These are phyloP conservation scores for Hippophae rhamnoides DNA, from an alignment of 306 rosid species.

Conservation along the genomic window DNA sequence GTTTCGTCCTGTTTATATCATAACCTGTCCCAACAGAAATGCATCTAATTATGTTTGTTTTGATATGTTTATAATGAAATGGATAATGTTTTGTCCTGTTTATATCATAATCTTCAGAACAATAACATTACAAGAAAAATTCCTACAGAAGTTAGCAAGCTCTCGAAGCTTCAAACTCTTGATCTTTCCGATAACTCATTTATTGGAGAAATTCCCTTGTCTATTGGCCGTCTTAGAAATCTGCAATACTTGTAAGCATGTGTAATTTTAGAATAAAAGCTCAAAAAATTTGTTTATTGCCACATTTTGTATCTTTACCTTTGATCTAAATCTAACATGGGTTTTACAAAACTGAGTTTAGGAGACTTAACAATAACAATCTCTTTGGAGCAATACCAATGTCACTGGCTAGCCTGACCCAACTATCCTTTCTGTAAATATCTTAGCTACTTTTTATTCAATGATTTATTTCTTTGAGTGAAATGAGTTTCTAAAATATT, in stretches of 20 bases:
- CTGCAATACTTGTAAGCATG: slow-evolving; percentile 77
- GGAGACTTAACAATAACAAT: too few relatives aligned
- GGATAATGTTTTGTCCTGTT: too few relatives aligned
- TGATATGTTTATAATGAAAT: too few relatives aligned
- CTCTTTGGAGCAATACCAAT: slow-evolving; percentile 62
- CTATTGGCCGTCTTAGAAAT: slow-evolving; percentile 58
- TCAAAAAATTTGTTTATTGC: background rate
- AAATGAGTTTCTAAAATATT: slow-evolving; percentile 18
- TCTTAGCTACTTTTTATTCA: slow-evolving; percentile 19
- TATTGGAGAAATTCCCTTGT: slow-evolving; percentile 56
- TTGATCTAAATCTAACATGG: too few relatives aligned
- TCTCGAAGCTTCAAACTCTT: slow-evolving; percentile 78
- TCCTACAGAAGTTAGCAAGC: slow-evolving; percentile 66
- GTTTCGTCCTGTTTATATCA: too few relatives aligned
- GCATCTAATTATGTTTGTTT: too few relatives aligned
- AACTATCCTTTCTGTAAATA: slow-evolving; percentile 78
- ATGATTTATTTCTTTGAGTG: slow-evolving; percentile 4
- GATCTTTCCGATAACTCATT: slow-evolving; percentile 78
- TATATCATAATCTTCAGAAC: slow-evolving; percentile 40
- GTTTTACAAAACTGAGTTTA: too few relatives aligned
- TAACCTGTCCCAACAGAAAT: too few relatives aligned
- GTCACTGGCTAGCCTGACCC: slow-evolving; percentile 80
- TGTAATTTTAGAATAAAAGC: slow-evolving; percentile 8
- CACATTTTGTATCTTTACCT: too few relatives aligned
- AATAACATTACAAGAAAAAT: slow-evolving; percentile 75